Conservation (phyloP, 2,329 filamentous ascomycete species). For the Hawksworthiomyces lignivorus region DNA sequence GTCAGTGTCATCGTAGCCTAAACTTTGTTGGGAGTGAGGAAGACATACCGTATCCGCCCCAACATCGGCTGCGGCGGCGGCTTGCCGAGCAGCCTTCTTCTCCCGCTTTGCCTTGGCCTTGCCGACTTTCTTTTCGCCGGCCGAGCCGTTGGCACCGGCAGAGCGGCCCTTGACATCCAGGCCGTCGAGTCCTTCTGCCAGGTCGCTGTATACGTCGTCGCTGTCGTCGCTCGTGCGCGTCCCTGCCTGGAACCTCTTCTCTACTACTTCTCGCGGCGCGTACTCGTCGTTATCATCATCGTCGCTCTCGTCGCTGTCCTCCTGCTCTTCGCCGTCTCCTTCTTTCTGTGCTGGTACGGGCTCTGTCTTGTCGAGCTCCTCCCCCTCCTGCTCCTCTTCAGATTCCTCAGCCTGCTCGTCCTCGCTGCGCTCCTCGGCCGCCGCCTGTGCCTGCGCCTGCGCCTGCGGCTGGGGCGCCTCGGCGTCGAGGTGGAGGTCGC, state of each 20-base stretch:
- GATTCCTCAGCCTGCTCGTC: neutral
- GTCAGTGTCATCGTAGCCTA: too few relatives aligned
- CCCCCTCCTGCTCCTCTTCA: conserved; percentile 2
- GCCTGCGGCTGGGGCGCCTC: conserved; percentile 2
- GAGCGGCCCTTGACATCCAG: conserved; percentile 53
- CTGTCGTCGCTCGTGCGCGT: neutral
- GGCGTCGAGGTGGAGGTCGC: conserved; percentile 42
- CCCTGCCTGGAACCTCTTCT: conserved; percentile 29
- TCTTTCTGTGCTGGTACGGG: neutral
- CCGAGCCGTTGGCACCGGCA: conserved; percentile 32
- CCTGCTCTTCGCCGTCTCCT: conserved; percentile 4
- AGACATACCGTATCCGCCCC: neutral
- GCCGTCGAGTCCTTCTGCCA: conserved; percentile 70
- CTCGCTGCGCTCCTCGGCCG: neutral
- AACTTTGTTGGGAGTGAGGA: too few relatives aligned
- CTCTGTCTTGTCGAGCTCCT: neutral
- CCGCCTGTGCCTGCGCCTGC: neutral
- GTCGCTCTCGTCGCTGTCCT: conserved; percentile 20
- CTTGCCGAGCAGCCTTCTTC: conserved; percentile 14
- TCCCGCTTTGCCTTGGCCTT: conserved; percentile 18
- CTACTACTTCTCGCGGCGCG: conserved; percentile 36
- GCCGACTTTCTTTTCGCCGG: conserved; percentile 49
- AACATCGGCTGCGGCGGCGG: conserved; percentile 7
- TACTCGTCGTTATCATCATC: conserved; percentile 33
- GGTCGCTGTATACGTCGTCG: neutral